Percentiles rank a stretch among this genome's conserved stretches.
These are phyloP conservation scores for Chrysoporthe deuterocubensis DNA, from an alignment of 2,329 filamentous ascomycete genomes.

Conservation along the genomic window DNA sequence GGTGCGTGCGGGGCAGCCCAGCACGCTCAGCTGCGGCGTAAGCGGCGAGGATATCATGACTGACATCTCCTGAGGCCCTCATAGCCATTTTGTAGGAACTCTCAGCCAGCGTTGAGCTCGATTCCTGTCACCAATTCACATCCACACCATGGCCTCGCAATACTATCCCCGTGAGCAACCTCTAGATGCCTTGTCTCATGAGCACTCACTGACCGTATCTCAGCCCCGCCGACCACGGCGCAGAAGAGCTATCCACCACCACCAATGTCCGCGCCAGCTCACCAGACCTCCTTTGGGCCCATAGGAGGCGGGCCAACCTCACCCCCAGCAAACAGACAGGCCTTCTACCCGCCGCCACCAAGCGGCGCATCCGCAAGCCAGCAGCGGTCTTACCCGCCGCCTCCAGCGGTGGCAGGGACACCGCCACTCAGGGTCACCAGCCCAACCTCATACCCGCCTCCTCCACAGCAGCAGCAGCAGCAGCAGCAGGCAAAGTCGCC, in stretches of 20 bases:
- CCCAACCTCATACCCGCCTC: slow-evolving; percentile 38
- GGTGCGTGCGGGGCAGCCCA: slow-evolving; percentile 28
- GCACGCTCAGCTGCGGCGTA: slow-evolving; percentile 21
- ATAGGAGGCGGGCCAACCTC: slow-evolving; percentile 37
- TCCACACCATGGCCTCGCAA: slow-evolving; percentile 30
- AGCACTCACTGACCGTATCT: slow-evolving; percentile 21
- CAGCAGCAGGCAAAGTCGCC: slow-evolving; percentile 35
- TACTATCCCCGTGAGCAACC: slow-evolving; percentile 35
- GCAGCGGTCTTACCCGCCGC: slow-evolving; percentile 44
- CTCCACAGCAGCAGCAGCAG: slow-evolving; percentile 37
- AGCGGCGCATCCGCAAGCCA: slow-evolving; percentile 30
- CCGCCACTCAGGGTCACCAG: slow-evolving; percentile 37
- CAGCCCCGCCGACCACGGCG: slow-evolving; percentile 34
- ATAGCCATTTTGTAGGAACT: neutral
- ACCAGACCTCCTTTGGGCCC: slow-evolving; percentile 39
- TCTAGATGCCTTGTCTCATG: neutral
- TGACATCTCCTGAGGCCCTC: slow-evolving; percentile 11
- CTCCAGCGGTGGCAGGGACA: slow-evolving; percentile 37
- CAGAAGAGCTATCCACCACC: slow-evolving; percentile 41
- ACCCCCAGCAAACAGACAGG: slow-evolving; percentile 41
- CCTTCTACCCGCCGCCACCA: slow-evolving; percentile 42
- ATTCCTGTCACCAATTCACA: neutral
- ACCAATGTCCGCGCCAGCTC: slow-evolving; percentile 42
- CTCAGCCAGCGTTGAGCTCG: neutral
- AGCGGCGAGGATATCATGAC: slow-evolving; percentile 17